Base-by-base conservation (phyloP, 768 basidiomycete species). In the Tephrocybe sp. region DNA sequence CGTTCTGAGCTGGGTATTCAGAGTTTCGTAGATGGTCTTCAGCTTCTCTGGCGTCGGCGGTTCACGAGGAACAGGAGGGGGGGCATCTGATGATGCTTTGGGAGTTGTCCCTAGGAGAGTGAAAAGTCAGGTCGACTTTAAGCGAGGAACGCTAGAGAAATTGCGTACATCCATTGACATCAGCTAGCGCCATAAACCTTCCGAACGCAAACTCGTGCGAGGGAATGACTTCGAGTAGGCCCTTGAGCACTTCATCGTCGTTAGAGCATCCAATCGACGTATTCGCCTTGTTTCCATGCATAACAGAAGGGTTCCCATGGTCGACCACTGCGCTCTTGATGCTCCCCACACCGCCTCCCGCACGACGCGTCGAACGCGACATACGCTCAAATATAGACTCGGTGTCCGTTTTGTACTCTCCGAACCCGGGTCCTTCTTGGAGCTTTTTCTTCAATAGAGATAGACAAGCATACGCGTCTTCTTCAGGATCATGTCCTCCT, bases 401-500 rank as follows among this genome's bases (percentile, higher is more conserved):
- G 52, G 77, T 78, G 61, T 94, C 92, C 1, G 80, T 79, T 64
- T 83, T 86, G 64, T 88, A 92, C 64, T 92, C 88, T 3, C 94
- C 95, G 63, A 88, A 97, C 1, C 84, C 86, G 64, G 66, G 68
- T 65, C 88, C 92, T 54, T 83, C 73, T 41, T 82, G 79, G 18
- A 97, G 58, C 67, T 99, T 97, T 62, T 86, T 82, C 60, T 79
- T 77, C 18, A 99, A 63, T 24, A 99, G 71, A 52, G 95, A 93
- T 9, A 92, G 56, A 59, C 93, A 94, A 0, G 94, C 88, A 16
- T 86, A 74, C 0, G 95, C 94, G 58, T 98, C 95, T 63, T 98
- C 95, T 58, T 94, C 91, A 2, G 94, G 91, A 54, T 97, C 89
- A 64, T 98, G 95, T 2, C 92, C 92, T 2, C 86, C 88, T 42